Conservation (phyloP, 1,284 basidiomycete species). For the Tremellales sp. region DNA sequence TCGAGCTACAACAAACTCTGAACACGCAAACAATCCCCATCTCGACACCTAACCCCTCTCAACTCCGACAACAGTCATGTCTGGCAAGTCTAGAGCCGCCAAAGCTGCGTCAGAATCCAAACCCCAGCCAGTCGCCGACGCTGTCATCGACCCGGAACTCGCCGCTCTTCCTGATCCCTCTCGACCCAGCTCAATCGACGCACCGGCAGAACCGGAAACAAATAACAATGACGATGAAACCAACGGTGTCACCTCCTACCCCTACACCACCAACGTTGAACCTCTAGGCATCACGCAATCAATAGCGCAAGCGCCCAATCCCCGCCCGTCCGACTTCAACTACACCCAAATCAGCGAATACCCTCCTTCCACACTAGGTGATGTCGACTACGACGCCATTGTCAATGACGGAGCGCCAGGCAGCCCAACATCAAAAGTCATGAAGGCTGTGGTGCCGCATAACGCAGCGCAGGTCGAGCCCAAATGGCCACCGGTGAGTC, state of each 20-base stretch:
- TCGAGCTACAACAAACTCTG: too few species aligned
- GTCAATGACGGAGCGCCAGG: slow-evolving; percentile 35
- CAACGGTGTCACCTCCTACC: not conserved
- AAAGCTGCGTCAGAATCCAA: too few species aligned
- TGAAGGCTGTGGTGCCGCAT: slow-evolving; percentile 42
- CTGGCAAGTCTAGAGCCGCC: too few species aligned
- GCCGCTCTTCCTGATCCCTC: slow-evolving; percentile 31
- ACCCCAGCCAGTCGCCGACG: slow-evolving; percentile 13
- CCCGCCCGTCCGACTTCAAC: slow-evolving; percentile 38
- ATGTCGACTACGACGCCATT: slow-evolving; percentile 29
- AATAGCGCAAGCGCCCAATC: slow-evolving; percentile 40
- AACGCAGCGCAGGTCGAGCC: slow-evolving; percentile 37
- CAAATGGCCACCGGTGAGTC: slow-evolving; percentile 42
- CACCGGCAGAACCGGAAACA: not conserved
- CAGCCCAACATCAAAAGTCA: slow-evolving; percentile 39
- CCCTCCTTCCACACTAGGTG: slow-evolving; percentile 28
- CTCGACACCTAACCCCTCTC: too few species aligned
- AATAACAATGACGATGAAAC: not conserved
- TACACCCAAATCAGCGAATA: slow-evolving; percentile 12
- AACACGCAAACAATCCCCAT: too few species aligned
- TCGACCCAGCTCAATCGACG: slow-evolving; percentile 2
- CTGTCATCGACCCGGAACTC: slow-evolving; percentile 34
- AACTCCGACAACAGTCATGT: too few species aligned
- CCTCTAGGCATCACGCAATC: slow-evolving; percentile 30
- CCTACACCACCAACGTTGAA: not conserved